Conservation (phyloP, 1,139 yeast species). For the Geotrichum candidum region DNA sequence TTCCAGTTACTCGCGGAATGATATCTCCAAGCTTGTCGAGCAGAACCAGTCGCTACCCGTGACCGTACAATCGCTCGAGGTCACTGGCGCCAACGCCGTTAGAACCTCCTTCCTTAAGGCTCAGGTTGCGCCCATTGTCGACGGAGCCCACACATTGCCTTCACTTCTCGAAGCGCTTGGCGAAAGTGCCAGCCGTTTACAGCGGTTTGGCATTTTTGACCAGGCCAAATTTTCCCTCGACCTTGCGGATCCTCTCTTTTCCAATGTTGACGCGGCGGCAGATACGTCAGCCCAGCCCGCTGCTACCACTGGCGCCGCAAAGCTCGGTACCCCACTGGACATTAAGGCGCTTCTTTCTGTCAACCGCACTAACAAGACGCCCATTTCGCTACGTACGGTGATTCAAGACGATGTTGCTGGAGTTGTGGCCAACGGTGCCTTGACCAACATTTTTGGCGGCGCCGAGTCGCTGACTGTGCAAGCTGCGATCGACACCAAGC, state of each 20-base stretch:
- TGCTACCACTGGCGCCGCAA: not conserved
- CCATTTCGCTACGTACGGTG: conserved; percentile 87
- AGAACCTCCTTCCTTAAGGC: conserved; percentile 47
- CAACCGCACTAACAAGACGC: conserved; percentile 40
- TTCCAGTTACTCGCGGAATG: conserved; percentile 17
- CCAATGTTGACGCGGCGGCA: conserved; percentile 3
- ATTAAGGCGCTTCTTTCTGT: conserved; percentile 25
- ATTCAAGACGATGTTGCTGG: conserved; percentile 88
- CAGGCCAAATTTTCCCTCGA: conserved; percentile 42
- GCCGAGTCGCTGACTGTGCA: conserved; percentile 76
- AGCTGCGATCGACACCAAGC: conserved; percentile 74
- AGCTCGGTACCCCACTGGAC: conserved; percentile 15
- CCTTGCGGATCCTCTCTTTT: conserved; percentile 21
- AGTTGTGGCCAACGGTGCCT: conserved; percentile 43
- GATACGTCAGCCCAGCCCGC: not conserved
- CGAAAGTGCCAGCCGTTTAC: conserved; percentile 29
- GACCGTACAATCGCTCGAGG: conserved; percentile 42
- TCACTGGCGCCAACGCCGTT: conserved; percentile 49
- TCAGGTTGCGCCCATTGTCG: conserved; percentile 53
- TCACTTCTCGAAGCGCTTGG: conserved; percentile 31
- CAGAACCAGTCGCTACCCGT: conserved; percentile 27
- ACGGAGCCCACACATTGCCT: conserved; percentile 28
- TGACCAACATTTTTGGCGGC: conserved; percentile 79
- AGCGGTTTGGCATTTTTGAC: conserved; percentile 42
- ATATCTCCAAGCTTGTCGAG: conserved; percentile 7